Evolutionary conservation across 805 yeast genomes (phyloP), one percentile per base, ranked within the genome.

Genomic region (Wickerhamomyces canadensis): DNA sequence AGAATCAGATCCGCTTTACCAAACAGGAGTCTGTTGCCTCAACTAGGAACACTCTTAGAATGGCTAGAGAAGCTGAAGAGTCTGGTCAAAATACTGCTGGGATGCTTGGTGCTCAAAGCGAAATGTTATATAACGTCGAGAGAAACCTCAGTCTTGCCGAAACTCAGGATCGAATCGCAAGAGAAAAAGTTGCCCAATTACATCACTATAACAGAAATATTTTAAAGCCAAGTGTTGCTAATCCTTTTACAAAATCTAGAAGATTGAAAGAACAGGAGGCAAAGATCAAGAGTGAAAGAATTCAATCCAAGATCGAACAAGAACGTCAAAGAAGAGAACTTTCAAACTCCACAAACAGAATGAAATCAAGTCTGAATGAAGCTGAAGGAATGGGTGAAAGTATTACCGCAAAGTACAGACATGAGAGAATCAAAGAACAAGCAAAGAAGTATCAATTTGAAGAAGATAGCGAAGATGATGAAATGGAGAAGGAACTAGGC

Each of bases 41-140:
- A 27, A 84, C 97, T 0, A 74, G 94, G 54, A 87, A 87, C 51
- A 88, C 95, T 1, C 62, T 93, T 23, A 72, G 72, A 37, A 70
- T 78, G 66, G 82, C 86, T 3, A 72, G 75, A 40, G 81, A 80
- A 39, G 88, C 89, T 2, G 87, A 81, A 52, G 74, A 73, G 42
- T 68, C 81, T 6, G 91, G 87, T 26, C 67, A 80, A 44, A 89
- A 91, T 56, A 83, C 97, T 0, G 62, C 91, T 44, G 97, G 96
- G 21, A 77, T 86, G 77, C 70, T 93, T 34, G 98, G 98, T 19
- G 76, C 89, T n/a, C 98, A 93, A 60, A 79, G 93, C 40, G 96
- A 88, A 56, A 70, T 86, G 34, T 67, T 93, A 45, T 84, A 82
- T 58, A 78, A 76, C 52, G 79, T 89, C 16, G 96, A 93, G 56